Evolutionary conservation across 192 early-diverging fungal species (phyloP).

Genomic region (Gigaspora rosea): DNA sequence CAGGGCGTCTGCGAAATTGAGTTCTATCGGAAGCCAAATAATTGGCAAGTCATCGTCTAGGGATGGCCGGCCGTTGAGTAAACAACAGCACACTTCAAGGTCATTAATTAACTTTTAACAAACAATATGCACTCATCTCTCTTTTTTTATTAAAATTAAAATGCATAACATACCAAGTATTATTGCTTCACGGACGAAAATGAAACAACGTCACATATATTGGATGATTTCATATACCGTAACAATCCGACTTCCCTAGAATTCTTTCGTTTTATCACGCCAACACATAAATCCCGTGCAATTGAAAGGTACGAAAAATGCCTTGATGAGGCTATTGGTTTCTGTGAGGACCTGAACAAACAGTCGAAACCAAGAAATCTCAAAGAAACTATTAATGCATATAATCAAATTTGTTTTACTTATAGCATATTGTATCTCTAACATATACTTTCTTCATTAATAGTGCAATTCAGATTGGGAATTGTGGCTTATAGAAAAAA

Average conservation of each 20-base stretch:
- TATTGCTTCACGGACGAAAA: background rate
- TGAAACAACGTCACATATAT: background rate
- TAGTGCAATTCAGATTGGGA: conserved; percentile 29
- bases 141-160: conserved; percentile 14
- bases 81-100: conserved; percentile 16
- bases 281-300: conserved; percentile 18
- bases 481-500: conserved; percentile 20
- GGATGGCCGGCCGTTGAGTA: conserved; percentile 30
- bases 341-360: background rate
- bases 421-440: conserved; percentile 24
- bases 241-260: conserved; percentile 22
- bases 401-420: conserved; percentile 12
- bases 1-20: too few species aligned
- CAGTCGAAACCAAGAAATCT: conserved; percentile 20
- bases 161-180: background rate
- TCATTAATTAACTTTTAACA: conserved; percentile 10
- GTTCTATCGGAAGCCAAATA: too few species aligned
- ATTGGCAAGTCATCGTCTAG: conserved; percentile 32
- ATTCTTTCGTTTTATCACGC: conserved; percentile 24
- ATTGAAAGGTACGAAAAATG: background rate
- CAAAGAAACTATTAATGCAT: conserved; percentile 27
- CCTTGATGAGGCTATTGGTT: background rate
- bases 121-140: conserved; percentile 3
- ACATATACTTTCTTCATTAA: conserved; percentile 24
- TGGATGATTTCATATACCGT: conserved; percentile 26